These are phyloP conservation scores for Penicillium sp. DNA, from an alignment of 2,329 filamentous ascomycete genomes.

Conservation along the genomic window DNA sequence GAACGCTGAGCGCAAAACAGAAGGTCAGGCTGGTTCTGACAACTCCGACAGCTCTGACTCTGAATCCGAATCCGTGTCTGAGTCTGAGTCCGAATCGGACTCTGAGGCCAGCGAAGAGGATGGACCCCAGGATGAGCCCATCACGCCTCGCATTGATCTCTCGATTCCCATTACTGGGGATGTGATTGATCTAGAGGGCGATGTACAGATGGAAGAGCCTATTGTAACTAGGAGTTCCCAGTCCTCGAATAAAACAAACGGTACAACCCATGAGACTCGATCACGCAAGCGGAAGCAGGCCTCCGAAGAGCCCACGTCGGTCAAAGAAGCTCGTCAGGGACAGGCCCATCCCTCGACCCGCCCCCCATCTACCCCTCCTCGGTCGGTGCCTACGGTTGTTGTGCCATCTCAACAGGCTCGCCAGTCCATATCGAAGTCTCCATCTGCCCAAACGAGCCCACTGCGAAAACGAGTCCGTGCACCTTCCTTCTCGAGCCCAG, in stretches of 20 bases:
- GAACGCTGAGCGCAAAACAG: background rate
- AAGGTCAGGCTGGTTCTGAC: background rate
- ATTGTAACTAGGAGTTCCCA: background rate
- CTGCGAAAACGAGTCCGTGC: constrained; percentile 12
- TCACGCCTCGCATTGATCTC: background rate
- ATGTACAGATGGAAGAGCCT: constrained; percentile 19
- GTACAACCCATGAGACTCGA: background rate
- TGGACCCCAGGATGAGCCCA: background rate
- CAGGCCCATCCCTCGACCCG: background rate
- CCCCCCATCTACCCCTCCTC: background rate
- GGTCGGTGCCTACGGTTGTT: background rate
- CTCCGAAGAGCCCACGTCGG: constrained; percentile 17
- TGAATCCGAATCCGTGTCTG: background rate
- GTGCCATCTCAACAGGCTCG: background rate
- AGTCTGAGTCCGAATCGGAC: background rate
- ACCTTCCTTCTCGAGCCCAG: constrained; percentile 24
- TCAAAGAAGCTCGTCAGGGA: constrained; percentile 26
- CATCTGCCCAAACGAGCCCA: background rate
- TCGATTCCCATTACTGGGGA: background rate
- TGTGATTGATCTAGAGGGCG: constrained; percentile 12
- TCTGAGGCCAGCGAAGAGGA: background rate
- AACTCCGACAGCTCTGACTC: background rate
- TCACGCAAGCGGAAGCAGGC: constrained; percentile 32
- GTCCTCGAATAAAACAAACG: background rate
- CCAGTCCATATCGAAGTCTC: background rate